Conservation (phyloP, 306 rosid species). For the Vicia sativa region DNA sequence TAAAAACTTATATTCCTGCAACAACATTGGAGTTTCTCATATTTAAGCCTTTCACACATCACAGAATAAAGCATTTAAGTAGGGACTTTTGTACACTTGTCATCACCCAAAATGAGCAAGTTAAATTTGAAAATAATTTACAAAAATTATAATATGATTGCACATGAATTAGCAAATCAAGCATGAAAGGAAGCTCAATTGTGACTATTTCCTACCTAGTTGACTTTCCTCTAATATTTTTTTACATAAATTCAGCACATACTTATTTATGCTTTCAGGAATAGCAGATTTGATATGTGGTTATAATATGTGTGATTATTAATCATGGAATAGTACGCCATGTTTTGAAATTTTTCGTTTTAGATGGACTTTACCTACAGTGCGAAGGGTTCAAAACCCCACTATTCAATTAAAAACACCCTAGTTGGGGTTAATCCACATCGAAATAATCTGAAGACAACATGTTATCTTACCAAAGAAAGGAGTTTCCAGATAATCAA, state of each 20-base stretch:
- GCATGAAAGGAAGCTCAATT: slow-evolving; percentile 13
- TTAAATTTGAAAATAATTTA: slow-evolving; percentile 4
- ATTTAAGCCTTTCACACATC: too few relatives aligned
- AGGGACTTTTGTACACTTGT: too few relatives aligned
- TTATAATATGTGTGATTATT: neutral
- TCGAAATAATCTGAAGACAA: neutral
- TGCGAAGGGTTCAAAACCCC: neutral
- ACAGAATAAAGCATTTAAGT: slow-evolving; percentile 20
- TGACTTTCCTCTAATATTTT: neutral
- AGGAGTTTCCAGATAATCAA: neutral
- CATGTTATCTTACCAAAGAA: neutral
- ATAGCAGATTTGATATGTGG: slow-evolving; percentile 4
- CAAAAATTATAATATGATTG: slow-evolving; percentile 2
- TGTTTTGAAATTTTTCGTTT: slow-evolving; percentile 6
- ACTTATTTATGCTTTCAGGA: neutral
- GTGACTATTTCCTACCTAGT: neutral
- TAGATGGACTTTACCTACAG: neutral
- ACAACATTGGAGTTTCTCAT: neutral
- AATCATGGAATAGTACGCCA: neutral
- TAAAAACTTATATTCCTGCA: neutral
- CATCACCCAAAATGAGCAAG: neutral
- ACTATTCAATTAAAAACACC: too few relatives aligned
- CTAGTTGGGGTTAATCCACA: neutral
- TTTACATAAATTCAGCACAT: neutral
- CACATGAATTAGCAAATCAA: slow-evolving; percentile 25